Base-by-base conservation (phyloP, 106 monocot species). In the Platanthera guangdongensis region DNA sequence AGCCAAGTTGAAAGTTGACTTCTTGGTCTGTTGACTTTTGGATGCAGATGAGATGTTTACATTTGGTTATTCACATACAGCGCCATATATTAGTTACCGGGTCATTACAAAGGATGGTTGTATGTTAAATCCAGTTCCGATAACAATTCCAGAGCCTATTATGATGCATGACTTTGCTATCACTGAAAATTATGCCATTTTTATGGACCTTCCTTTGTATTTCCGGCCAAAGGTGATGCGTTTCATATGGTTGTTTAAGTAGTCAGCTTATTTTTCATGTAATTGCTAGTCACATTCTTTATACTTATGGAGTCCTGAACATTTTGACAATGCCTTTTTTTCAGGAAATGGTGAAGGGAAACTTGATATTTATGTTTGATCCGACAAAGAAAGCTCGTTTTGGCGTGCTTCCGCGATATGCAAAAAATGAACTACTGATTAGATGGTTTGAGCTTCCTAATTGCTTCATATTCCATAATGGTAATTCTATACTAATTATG, bases 81-180 rank as follows among this genome's bases (percentile, higher is more conserved):
- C 82, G 47, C 95, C 95, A 13, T 92, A 89, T 75, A 76, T 87
- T 64, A 95, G 89, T 21, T 95, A 95, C 50, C 83, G 92, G n/a
- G 92, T 95, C 25, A 84, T 95, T 50, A 89, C 87, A 9, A 95
- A 92, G 75, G 95, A 89, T 62, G 92, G 95, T 51, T 67, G 71
- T 6, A 92, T 95, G 84, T 77, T 83, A 13, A 89, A 95, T 86
- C 92, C 95, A 4, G 95, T 95, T 9, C 92, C 87, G 64, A 89
- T 95, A 76, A 92, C 89, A 50, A 86, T 95, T 82, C 67, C 92
- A 19, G 87, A 76, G 2, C 86, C 95, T 69, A 82, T 92, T 22
- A 92, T 95, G 95, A 95, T 95, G 86, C 95, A 95, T 82, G 95
- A 95, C 75, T 95, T 95, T 84, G 95, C 95, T 28, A 92, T 95